Conservation (phyloP, 1,284 basidiomycete genomes). For the Boletellus deceptivus region DNA sequence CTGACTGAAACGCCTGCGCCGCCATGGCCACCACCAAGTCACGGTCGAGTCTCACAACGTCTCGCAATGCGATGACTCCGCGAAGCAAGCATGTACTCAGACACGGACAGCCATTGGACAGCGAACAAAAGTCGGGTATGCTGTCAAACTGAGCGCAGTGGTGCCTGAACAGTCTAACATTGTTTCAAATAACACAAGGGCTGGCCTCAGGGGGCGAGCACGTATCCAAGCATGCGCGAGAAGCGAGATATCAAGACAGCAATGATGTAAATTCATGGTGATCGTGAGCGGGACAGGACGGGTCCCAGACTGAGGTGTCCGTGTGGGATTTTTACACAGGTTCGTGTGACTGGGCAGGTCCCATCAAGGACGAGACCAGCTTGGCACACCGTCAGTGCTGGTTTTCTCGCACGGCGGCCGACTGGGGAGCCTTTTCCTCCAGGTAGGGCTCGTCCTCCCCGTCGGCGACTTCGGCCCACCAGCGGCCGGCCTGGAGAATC, state of each 20-base stretch:
- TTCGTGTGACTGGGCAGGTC: not conserved
- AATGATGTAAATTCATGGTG: conserved; percentile 23
- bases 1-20: too few relatives aligned
- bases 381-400: conserved; percentile 10
- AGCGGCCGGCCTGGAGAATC: conserved; percentile 73
- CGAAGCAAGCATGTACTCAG: too few relatives aligned
- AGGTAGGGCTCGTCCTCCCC: conserved; percentile 43
- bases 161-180: conserved; percentile 4
- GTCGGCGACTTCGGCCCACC: conserved; percentile 74
- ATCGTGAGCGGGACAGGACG: conserved; percentile 7
- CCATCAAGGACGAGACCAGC: not conserved
- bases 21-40: too few relatives aligned
- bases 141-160: too few relatives aligned
- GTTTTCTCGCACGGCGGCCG: conserved; percentile 5
- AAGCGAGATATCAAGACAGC: conserved; percentile 31
- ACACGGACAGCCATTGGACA: not conserved
- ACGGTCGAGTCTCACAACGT: too few relatives aligned
- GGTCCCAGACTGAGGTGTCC: conserved; percentile 2
- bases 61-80: too few relatives aligned
- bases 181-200: conserved; percentile 8
- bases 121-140: conserved; percentile 19
- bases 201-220: not conserved
- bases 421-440: conserved; percentile 26
- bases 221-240: conserved; percentile 20
- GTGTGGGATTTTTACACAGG: conserved; percentile 9